Evolutionary conservation across 2,329 filamentous ascomycete species (phyloP).

Genomic region (Claviceps sp.): DNA sequence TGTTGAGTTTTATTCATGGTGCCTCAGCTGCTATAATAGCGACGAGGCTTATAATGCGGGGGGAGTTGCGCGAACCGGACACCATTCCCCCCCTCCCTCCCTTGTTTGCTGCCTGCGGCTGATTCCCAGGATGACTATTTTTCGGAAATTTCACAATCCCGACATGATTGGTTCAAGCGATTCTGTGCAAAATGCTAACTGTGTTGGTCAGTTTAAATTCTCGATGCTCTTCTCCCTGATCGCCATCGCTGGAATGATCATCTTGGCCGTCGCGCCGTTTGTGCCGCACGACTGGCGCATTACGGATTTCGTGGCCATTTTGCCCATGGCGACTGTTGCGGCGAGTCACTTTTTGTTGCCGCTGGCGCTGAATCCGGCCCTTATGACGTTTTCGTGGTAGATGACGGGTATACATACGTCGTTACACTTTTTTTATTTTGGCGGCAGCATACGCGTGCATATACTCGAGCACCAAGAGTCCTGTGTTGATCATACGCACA

Average conservation of each 20-base stretch:
- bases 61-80: neutral
- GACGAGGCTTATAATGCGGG: no score
- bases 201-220: slow-evolving; percentile 48
- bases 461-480: no score
- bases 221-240: slow-evolving; percentile 48
- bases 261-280: slow-evolving; percentile 49
- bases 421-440: neutral
- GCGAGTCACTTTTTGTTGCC: slow-evolving; percentile 58
- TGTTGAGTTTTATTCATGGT: no score
- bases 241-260: slow-evolving; percentile 47
- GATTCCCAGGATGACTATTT: neutral
- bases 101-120: neutral
- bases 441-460: no score
- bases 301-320: slow-evolving; percentile 59
- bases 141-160: neutral
- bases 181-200: slow-evolving; percentile 8
- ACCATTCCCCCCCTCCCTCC: no score
- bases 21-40: no score
- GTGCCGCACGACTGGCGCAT: slow-evolving; percentile 54
- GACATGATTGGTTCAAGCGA: neutral
- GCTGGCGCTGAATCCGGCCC: slow-evolving; percentile 60
- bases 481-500: no score
- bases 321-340: slow-evolving; percentile 61
- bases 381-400: slow-evolving; percentile 71
- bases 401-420: neutral